A percentile compares a stretch with the other conserved stretches of the same genome.
Evolutionary conservation across 495 filamentous ascomycete species (phyloP).

Genomic region (Penicillium antarcticum): DNA sequence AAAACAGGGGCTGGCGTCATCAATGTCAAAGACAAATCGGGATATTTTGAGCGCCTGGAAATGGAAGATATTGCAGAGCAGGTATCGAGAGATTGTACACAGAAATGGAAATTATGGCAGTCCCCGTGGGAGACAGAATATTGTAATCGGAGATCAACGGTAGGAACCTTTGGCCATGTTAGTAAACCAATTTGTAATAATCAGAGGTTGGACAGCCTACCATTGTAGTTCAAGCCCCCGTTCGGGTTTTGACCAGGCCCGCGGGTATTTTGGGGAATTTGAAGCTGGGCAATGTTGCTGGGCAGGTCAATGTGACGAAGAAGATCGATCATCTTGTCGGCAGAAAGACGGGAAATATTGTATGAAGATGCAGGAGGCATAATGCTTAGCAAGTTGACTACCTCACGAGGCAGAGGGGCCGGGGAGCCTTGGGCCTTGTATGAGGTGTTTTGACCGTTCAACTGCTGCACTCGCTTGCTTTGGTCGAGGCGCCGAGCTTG

Average conservation of each 20-base stretch:
- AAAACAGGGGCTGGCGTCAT: conserved; percentile 5
- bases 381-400: conserved; percentile 77
- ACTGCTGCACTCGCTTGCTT: conserved; percentile 53
- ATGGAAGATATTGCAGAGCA: conserved; percentile 6
- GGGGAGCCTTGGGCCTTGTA: conserved; percentile 43
- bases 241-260: conserved; percentile 26
- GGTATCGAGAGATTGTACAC: conserved; percentile 10
- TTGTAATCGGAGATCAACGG: conserved; percentile 16
- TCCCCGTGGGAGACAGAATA: neutral
- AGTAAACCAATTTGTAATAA: neutral
- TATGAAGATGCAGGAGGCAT: conserved; percentile 77
- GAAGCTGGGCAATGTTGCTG: conserved; percentile 46
- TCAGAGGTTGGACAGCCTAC: conserved; percentile 19
- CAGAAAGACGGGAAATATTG: conserved; percentile 60
- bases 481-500: conserved; percentile 81
- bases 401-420: conserved; percentile 67
- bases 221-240: conserved; percentile 27
- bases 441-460: conserved; percentile 34
- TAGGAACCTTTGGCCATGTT: conserved; percentile 27
- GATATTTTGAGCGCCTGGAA: conserved; percentile 15
- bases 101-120: neutral
- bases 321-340: conserved; percentile 70
- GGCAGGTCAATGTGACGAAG: conserved; percentile 66
- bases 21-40: conserved; percentile 16
- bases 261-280: conserved; percentile 33